These are phyloP conservation scores for Colletotrichum eleusines DNA, from an alignment of 2,329 filamentous ascomycete genomes.

Conservation along the genomic window DNA sequence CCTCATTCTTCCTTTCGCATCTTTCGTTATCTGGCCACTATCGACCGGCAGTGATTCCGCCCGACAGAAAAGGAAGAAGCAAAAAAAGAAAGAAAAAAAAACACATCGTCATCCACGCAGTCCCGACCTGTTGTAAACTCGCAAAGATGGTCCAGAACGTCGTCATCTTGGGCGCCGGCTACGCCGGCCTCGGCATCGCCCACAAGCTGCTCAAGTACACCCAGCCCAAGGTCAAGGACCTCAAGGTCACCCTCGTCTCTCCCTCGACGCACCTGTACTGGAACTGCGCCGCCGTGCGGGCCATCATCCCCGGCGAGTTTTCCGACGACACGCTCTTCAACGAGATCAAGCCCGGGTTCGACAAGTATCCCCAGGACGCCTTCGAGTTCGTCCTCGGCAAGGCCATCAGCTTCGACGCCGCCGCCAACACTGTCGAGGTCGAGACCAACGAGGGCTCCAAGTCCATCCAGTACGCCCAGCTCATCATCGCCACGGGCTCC, in stretches of 20 bases:
- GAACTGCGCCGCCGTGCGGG: conserved; percentile 62
- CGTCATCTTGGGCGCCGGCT: conserved; percentile 63
- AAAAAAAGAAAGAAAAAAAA: no score
- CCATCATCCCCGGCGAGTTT: conserved; percentile 60
- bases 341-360: conserved; percentile 58
- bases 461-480: conserved; percentile 61
- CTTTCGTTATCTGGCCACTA: neutral
- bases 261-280: conserved; percentile 64
- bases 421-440: conserved; percentile 57
- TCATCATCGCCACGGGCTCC: conserved; percentile 69
- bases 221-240: conserved; percentile 48
- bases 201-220: conserved; percentile 64
- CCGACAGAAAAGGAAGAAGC: neutral
- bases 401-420: conserved; percentile 59
- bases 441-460: conserved; percentile 51
- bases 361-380: conserved; percentile 57
- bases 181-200: conserved; percentile 60
- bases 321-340: conserved; percentile 57
- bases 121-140: no score
- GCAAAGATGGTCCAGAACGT: conserved; percentile 48
- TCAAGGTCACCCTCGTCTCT: conserved; percentile 60
- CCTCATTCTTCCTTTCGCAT: conserved; percentile 1
- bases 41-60: neutral
- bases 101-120: neutral
- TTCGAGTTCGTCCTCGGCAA: conserved; percentile 67